These are phyloP conservation scores for Talaromyces sp. DNA, from an alignment of 2,329 filamentous ascomycete genomes.

Conservation along the genomic window DNA sequence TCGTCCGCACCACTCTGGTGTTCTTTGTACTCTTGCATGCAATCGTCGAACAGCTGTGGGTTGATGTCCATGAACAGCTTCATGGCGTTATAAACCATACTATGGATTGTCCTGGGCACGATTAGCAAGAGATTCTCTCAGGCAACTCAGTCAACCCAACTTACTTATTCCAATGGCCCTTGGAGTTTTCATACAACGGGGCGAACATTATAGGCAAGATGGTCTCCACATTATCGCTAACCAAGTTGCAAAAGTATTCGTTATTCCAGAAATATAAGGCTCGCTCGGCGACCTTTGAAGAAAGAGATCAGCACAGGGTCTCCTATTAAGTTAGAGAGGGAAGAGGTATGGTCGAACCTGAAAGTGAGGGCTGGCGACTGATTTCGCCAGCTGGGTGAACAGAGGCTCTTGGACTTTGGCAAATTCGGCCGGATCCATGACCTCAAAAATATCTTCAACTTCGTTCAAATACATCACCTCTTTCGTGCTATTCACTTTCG, in stretches of 20 bases:
- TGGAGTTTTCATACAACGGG: slow-evolving; percentile 96
- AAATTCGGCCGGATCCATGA: slow-evolving; percentile 98
- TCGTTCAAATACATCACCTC: slow-evolving; percentile 99
- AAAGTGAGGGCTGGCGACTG: slow-evolving; percentile 96
- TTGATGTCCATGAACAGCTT: slow-evolving; percentile 99
- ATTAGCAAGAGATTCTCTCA: not conserved
- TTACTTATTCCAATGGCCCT: slow-evolving; percentile 83
- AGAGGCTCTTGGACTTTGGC: slow-evolving; percentile 97
- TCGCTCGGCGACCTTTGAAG: slow-evolving; percentile 75
- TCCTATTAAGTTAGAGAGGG: not conserved
- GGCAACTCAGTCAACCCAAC: not conserved
- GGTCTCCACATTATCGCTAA: slow-evolving; percentile 97
- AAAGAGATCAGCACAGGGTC: slow-evolving; percentile 12
- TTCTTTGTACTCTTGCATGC: slow-evolving; percentile 96
- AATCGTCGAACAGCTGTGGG: slow-evolving; percentile 96
- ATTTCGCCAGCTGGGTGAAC: slow-evolving; percentile 96
- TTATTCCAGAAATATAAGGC: slow-evolving; percentile 99
- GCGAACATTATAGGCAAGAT: slow-evolving; percentile 99
- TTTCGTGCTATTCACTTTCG: slow-evolving; percentile 98
- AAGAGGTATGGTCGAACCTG: slow-evolving; percentile 51
- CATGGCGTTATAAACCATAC: slow-evolving; percentile 99
- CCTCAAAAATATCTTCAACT: slow-evolving; percentile 98
- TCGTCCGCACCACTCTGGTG: slow-evolving; percentile 89
- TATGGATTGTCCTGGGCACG: slow-evolving; percentile 80
- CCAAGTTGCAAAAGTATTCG: slow-evolving; percentile 98